Percentiles rank a stretch among this genome's conserved stretches.
Conservation (phyloP, 306 rosid species). For the Ochetophila trinervis region DNA sequence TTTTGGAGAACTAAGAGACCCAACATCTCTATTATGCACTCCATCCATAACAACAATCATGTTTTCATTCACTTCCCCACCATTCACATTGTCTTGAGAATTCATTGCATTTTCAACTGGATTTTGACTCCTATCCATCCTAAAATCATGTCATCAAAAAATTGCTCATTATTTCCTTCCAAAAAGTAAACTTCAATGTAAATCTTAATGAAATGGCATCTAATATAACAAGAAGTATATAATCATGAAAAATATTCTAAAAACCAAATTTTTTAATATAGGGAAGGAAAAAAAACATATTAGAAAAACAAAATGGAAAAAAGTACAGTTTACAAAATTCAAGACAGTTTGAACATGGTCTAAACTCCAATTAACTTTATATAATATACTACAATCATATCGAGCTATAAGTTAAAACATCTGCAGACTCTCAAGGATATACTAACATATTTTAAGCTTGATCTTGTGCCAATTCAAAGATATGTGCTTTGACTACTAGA, state of each 20-base stretch:
- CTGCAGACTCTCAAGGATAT: background rate
- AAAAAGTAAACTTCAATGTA: background rate
- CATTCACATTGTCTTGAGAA: conserved; percentile 34
- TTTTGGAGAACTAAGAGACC: conserved; percentile 41
- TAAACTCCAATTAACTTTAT: no score
- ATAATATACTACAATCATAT: background rate
- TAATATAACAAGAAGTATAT: background rate
- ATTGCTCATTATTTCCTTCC: conserved; percentile 10
- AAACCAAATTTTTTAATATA: background rate
- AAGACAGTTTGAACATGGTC: background rate
- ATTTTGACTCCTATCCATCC: conserved; percentile 23
- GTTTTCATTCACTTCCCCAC: conserved; percentile 31
- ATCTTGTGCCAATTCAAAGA: background rate
- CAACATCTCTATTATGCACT: conserved; percentile 42
- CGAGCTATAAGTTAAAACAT: background rate
- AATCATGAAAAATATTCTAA: background rate
- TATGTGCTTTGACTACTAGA: background rate
- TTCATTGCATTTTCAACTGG: conserved; percentile 19
- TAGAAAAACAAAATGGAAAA: background rate
- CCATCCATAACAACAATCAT: conserved; percentile 57
- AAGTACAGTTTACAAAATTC: background rate
- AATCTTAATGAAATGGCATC: background rate
- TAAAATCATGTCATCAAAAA: conserved; percentile 18
- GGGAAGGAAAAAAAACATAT: background rate
- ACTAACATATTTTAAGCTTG: background rate